phyloP scores from a whole-genome alignment of 2,329 filamentous ascomycete species.

The Pseudogymnoascus sp. region DNA sequence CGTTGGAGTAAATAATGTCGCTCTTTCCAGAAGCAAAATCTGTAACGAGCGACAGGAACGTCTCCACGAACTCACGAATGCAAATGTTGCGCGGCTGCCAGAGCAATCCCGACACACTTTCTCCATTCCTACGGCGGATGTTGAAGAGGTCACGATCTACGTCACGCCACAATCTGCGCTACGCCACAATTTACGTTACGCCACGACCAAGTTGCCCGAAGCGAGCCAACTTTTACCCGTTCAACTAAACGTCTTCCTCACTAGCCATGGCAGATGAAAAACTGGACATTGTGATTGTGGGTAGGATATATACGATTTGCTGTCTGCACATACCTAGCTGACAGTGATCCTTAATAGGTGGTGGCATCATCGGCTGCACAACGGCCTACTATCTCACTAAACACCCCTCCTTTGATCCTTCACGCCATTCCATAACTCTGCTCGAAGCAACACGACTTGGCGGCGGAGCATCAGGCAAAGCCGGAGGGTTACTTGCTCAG shows the following conservation, averaged over 20 bases:
- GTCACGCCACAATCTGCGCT: background rate
- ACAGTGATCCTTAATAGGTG: slow-evolving; percentile 37
- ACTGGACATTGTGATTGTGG: slow-evolving; percentile 11
- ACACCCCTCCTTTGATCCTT: slow-evolving; percentile 70
- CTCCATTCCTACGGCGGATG: no score
- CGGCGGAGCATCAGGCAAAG: slow-evolving; percentile 89
- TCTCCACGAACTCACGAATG: no score
- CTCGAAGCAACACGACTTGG: slow-evolving; percentile 82
- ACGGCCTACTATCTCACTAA: slow-evolving; percentile 87
- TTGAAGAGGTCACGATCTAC: background rate
- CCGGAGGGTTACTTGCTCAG: slow-evolving; percentile 78
- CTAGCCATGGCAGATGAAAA: background rate
- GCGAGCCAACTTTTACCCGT: background rate
- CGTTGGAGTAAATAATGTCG: no score
- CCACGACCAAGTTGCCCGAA: background rate
- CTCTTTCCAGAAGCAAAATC: no score
- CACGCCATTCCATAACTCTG: slow-evolving; percentile 70
- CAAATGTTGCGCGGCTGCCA: no score
- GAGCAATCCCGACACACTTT: no score
- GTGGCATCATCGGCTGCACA: slow-evolving; percentile 86
- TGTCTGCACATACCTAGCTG: background rate
- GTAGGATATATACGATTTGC: background rate
- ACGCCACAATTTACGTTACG: background rate
- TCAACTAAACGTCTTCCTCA: background rate
- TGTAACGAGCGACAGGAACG: no score